Evolutionary conservation across 179 eudicot species (phyloP), one percentile per base, ranked within the genome.

Genomic region (Patellifolia procumbens): DNA sequence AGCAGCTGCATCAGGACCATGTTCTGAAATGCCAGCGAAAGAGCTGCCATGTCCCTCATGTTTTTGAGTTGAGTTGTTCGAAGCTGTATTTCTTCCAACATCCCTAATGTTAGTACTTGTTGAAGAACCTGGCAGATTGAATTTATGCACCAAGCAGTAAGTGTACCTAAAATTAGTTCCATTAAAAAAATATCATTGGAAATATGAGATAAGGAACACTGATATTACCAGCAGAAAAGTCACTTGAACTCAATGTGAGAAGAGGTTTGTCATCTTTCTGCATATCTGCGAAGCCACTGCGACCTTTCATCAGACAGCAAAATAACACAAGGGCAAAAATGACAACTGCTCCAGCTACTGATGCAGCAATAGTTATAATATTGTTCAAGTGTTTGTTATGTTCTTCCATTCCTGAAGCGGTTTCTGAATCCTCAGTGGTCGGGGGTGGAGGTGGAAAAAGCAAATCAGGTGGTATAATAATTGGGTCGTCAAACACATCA

Each of bases 231-330:
- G 80, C 56, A 29, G 85, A 73, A 16, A 63, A 20, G 68, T 77
- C 79, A 74, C 82, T 84, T 42, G 82, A 67, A 64, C 72, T 46
- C 28, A 75, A 2, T 53, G 79, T 86, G 64, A 85, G 80, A 53
- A 84, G 86, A 61, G 88, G 85, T 22, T 74, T 87, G 43, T 82
- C 93, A 71, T 88, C 90, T 72, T 81, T 85, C 26, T 70, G 85
- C n/a, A 74, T 81, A 60, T 81, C 76, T 68, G 64, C 72, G 29
- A 74, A 77, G 22, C 68, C 65, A 52, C 60, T 70, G 10, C 64
- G 77, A 29, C 72, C 78, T 37, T 72, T 72, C 34, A 59, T 81
- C 32, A 84, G 37, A 78, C 83, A 86, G 63, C 88, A 84, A 17
- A 83, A 45, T 17, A 90, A 72, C 28, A 86, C 58, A 68, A 90